These are phyloP conservation scores for Lactifluus subvellereus DNA, from an alignment of 768 basidiomycete genomes.

Conservation along the genomic window DNA sequence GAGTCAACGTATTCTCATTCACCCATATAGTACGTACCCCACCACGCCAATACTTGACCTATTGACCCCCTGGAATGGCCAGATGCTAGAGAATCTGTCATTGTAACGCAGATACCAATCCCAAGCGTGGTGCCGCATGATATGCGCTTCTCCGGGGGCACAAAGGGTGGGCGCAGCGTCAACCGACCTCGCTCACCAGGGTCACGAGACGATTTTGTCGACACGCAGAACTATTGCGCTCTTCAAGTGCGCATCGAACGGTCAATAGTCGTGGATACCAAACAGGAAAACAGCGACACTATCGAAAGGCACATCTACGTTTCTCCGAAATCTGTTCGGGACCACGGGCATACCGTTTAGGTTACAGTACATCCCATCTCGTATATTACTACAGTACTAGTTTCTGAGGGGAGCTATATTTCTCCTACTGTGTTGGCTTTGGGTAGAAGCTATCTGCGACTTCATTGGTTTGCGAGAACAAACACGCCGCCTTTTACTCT, in stretches of 20 bases:
- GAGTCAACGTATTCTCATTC: slow-evolving; percentile 34
- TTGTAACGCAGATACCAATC: too few species aligned
- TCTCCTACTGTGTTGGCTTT: background rate
- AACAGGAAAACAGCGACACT: background rate
- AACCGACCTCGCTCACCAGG: too few species aligned
- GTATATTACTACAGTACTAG: too few species aligned
- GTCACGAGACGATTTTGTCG: background rate
- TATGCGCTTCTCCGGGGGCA: too few species aligned
- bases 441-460: too few species aligned
- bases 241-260: slow-evolving; percentile 22
- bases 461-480: too few species aligned
- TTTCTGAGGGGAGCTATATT: too few species aligned
- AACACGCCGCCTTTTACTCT: too few species aligned
- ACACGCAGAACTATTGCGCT: slow-evolving; percentile 12
- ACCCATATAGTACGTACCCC: slow-evolving; percentile 29
- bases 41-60: too few species aligned
- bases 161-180: too few species aligned
- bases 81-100: too few species aligned
- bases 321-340: background rate
- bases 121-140: too few species aligned
- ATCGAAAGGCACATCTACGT: background rate
- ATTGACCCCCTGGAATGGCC: background rate
- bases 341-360: background rate
- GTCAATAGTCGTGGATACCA: background rate
- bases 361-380: background rate